Evolutionary conservation across 2,329 filamentous ascomycete species (phyloP).

Genomic region (Botrytis aclada): DNA sequence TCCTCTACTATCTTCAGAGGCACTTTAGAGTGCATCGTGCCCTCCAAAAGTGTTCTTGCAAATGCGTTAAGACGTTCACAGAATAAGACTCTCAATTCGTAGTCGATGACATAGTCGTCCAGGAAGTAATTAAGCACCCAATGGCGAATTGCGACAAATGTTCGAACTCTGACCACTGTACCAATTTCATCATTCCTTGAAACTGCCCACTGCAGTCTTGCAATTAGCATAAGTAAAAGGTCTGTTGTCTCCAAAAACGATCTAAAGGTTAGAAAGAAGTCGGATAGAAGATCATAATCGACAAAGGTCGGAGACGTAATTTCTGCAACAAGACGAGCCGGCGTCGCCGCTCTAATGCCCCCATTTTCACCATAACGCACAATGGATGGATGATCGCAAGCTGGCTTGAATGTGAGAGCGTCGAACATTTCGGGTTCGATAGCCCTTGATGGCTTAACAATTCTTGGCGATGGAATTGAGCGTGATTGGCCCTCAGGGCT

Average conservation of each 20-base stretch:
- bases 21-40: slow-evolving; percentile 47
- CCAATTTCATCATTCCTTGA: slow-evolving; percentile 77
- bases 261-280: slow-evolving; percentile 96
- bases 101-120: slow-evolving; percentile 84
- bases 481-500: slow-evolving; percentile 22
- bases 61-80: slow-evolving; percentile 76
- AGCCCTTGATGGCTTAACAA: slow-evolving; percentile 35
- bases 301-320: slow-evolving; percentile 95
- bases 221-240: slow-evolving; percentile 78
- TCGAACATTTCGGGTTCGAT: slow-evolving; percentile 81
- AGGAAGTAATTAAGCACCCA: slow-evolving; percentile 98
- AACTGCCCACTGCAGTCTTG: slow-evolving; percentile 83
- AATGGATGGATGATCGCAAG: slow-evolving; percentile 73
- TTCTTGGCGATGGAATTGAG: slow-evolving; percentile 22
- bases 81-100: slow-evolving; percentile 70
- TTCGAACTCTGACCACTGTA: slow-evolving; percentile 90
- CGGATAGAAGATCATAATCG: slow-evolving; percentile 93
- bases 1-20: slow-evolving; percentile 85
- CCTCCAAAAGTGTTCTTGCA: slow-evolving; percentile 52
- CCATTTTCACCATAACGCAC: slow-evolving; percentile 76
- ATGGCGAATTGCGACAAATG: slow-evolving; percentile 91
- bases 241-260: slow-evolving; percentile 76
- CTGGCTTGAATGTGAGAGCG: slow-evolving; percentile 70
- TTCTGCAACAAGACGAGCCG: slow-evolving; percentile 86
- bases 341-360: slow-evolving; percentile 84